phyloP scores from a whole-genome alignment of 768 basidiomycete species.

The Suillus ampliporus region DNA sequence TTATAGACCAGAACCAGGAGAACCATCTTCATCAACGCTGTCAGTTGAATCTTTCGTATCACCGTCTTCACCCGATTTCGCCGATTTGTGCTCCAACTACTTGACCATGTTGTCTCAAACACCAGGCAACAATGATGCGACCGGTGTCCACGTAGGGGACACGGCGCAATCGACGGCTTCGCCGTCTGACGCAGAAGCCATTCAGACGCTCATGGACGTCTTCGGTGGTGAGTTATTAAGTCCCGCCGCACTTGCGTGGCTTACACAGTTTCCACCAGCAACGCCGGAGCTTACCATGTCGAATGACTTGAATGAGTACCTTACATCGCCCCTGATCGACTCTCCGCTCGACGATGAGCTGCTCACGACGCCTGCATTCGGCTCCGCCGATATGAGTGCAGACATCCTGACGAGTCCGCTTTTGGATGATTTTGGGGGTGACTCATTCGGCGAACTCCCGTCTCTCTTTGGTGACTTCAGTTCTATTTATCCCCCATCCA shows the following conservation, averaged over 20 bases:
- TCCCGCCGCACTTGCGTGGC: accelerated
- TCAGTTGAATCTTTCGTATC: slow-evolving; percentile 27
- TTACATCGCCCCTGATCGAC: slow-evolving; percentile 54
- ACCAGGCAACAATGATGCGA: slow-evolving; percentile 44
- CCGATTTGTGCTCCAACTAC: slow-evolving; percentile 62
- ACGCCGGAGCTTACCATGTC: slow-evolving; percentile 46
- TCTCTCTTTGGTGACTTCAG: slow-evolving; percentile 38
- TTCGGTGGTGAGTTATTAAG: slow-evolving; percentile 39
- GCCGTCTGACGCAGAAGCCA: slow-evolving; percentile 34
- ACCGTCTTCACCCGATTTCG: slow-evolving; percentile 44
- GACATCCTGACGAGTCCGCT: slow-evolving; percentile 51
- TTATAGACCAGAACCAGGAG: slow-evolving; percentile 42
- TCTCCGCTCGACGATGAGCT: slow-evolving; percentile 53
- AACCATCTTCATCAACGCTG: slow-evolving; percentile 35
- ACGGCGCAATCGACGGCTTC: slow-evolving; percentile 31
- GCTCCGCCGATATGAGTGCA: slow-evolving; percentile 37
- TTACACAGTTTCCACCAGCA: slow-evolving; percentile 25
- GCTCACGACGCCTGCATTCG: slow-evolving; percentile 50
- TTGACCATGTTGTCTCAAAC: slow-evolving; percentile 69
- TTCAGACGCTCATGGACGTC: slow-evolving; percentile 46
- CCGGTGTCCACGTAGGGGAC: slow-evolving; percentile 38
- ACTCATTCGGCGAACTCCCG: slow-evolving; percentile 38
- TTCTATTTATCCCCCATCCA: slow-evolving; percentile 21
- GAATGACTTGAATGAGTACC: slow-evolving; percentile 46
- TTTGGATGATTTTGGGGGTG: slow-evolving; percentile 40